phyloP scores from a whole-genome alignment of 495 filamentous ascomycete genomes.

The Aspergillus homomorphus region DNA sequence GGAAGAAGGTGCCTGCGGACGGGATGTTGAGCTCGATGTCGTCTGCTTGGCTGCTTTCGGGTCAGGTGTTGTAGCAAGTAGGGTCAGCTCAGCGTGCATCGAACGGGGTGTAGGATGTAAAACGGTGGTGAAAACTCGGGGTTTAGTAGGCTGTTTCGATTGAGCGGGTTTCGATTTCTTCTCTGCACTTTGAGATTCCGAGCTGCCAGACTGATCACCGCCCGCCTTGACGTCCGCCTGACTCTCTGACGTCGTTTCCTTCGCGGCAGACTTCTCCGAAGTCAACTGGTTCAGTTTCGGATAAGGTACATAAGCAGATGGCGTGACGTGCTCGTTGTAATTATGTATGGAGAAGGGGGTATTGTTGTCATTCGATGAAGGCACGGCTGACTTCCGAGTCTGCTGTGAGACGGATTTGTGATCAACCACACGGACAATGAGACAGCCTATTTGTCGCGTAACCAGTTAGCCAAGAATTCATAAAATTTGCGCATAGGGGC shows the following conservation, averaged over 20 bases:
- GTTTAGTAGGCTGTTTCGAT: slow-evolving; percentile 52
- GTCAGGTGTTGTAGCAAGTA: slow-evolving; percentile 71
- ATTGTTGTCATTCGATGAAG: slow-evolving; percentile 56
- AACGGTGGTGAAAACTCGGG: slow-evolving; percentile 71
- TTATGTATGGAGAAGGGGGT: slow-evolving; percentile 86
- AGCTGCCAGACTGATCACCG: slow-evolving; percentile 28
- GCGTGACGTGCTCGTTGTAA: slow-evolving; percentile 80
- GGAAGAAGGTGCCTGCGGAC: slow-evolving; percentile 46
- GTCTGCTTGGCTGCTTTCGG: slow-evolving; percentile 45
- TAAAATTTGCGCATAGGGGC: neutral
- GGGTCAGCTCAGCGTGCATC: slow-evolving; percentile 66
- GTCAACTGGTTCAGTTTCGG: slow-evolving; percentile 57
- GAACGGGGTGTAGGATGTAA: slow-evolving; percentile 80
- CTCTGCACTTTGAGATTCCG: slow-evolving; percentile 45
- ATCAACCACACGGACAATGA: slow-evolving; percentile 90
- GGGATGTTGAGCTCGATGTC: slow-evolving; percentile 40
- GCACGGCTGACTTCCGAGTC: slow-evolving; percentile 50
- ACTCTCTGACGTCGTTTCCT: slow-evolving; percentile 23
- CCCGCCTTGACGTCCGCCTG: slow-evolving; percentile 24
- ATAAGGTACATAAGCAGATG: slow-evolving; percentile 80
- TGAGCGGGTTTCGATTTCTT: slow-evolving; percentile 40
- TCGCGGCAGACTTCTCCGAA: slow-evolving; percentile 35
- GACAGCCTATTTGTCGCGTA: slow-evolving; percentile 54
- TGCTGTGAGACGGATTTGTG: slow-evolving; percentile 65
- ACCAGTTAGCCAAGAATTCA: slow-evolving; percentile 13